These are phyloP conservation scores for Ustilago crameri DNA, from an alignment of 1,284 basidiomycete species.

Conservation along the genomic window DNA sequence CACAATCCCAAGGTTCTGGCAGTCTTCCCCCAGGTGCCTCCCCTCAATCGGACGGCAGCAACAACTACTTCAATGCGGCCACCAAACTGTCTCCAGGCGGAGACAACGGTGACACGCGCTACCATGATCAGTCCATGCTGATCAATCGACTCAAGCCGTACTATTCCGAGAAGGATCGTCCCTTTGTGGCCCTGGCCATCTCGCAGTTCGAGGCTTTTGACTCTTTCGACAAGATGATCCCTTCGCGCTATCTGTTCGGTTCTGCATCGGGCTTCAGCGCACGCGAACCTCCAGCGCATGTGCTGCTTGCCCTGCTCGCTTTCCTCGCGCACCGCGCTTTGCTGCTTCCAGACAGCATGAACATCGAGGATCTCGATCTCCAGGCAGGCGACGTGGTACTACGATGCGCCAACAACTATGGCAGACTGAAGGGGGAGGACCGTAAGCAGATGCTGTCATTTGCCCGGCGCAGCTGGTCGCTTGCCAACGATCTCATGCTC, in stretches of 20 bases:
- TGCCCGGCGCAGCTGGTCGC: slow-evolving; percentile 54
- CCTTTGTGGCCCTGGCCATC: slow-evolving; percentile 53
- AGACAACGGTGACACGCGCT: slow-evolving; percentile 44
- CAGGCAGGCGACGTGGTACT: slow-evolving; percentile 43
- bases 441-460: slow-evolving; percentile 52
- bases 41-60: slow-evolving; percentile 35
- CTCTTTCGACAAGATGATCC: slow-evolving; percentile 54
- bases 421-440: slow-evolving; percentile 47
- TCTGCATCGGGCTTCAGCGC: slow-evolving; percentile 23
- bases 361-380: slow-evolving; percentile 53
- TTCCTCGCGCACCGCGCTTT: slow-evolving; percentile 54
- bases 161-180: slow-evolving; percentile 51
- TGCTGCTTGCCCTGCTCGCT: slow-evolving; percentile 54
- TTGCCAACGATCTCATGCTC: slow-evolving; percentile 52
- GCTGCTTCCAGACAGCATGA: slow-evolving; percentile 49
- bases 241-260: slow-evolving; percentile 54
- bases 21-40: slow-evolving; percentile 17
- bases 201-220: slow-evolving; percentile 58
- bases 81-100: slow-evolving; percentile 28
- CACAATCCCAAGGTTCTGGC: slow-evolving; percentile 44
- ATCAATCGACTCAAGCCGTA: slow-evolving; percentile 49
- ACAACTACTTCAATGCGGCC: slow-evolving; percentile 30
- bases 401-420: slow-evolving; percentile 47
- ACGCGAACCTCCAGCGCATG: slow-evolving; percentile 45
- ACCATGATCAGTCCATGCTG: slow-evolving; percentile 50